phyloP scores from a whole-genome alignment of 208 protist genomes.

The Acanthamoeba culbertsoni region DNA sequence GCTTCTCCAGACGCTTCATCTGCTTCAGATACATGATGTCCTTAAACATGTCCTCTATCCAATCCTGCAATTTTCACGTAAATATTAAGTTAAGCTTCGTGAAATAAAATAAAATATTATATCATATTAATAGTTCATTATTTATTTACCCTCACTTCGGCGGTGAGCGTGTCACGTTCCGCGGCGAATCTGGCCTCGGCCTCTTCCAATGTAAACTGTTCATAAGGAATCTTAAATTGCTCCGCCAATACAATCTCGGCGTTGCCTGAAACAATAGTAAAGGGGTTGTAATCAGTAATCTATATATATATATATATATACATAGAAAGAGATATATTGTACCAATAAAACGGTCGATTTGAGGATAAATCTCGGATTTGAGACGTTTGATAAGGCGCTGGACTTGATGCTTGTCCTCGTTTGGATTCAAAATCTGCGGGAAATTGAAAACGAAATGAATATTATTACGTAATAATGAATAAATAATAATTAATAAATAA shows the following conservation, averaged over 20 bases:
- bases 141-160: not conserved
- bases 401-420: slow-evolving; percentile 29
- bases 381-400: slow-evolving; percentile 32
- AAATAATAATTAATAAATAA: not conserved
- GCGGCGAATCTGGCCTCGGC: not conserved
- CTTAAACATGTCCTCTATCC: slow-evolving; percentile 50
- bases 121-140: not conserved
- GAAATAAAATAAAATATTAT: not conserved
- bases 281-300: too few relatives aligned
- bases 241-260: slow-evolving; percentile 23
- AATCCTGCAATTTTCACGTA: not conserved
- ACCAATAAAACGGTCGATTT: slow-evolving; percentile 31
- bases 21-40: slow-evolving; percentile 11
- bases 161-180: not conserved
- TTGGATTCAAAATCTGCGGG: not conserved
- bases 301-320: too few relatives aligned
- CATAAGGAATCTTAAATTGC: slow-evolving; percentile 13
- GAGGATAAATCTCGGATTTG: slow-evolving; percentile 14
- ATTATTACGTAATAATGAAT: not conserved
- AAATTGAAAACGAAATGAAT: not conserved
- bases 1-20: slow-evolving; percentile 46
- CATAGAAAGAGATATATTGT: not conserved
- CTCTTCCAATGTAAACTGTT: not conserved
- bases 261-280: not conserved
- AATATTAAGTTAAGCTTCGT: not conserved